Conservation (phyloP, 441 rosid genomes). For the Kokia cookei region DNA sequence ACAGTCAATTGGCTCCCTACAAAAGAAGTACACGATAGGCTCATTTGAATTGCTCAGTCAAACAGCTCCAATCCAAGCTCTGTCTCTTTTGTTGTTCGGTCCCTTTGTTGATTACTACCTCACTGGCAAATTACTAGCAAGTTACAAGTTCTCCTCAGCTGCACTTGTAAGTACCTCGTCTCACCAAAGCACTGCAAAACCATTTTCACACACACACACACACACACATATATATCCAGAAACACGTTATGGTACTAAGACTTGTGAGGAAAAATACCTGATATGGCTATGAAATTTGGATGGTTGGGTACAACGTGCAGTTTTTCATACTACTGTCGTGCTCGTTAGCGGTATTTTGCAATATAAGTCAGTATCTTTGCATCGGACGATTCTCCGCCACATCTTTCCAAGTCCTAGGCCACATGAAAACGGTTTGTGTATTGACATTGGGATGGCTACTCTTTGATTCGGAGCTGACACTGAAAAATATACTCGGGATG, state of each 20-base stretch:
- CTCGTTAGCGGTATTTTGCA: conserved; percentile 69
- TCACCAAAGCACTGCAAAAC: not conserved
- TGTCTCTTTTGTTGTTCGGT: conserved; percentile 58
- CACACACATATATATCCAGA: not conserved
- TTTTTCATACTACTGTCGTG: conserved; percentile 58
- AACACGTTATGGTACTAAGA: not conserved
- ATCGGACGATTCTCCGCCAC: conserved; percentile 72
- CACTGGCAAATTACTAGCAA: conserved; percentile 38
- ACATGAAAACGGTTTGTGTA: conserved; percentile 72
- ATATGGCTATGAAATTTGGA: not conserved
- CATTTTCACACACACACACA: not conserved
- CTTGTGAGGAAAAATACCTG: not conserved
- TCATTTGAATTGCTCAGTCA: conserved; percentile 69
- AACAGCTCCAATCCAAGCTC: conserved; percentile 77
- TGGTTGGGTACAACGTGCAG: conserved; percentile 25
- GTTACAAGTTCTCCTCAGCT: conserved; percentile 50
- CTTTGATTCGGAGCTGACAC: conserved; percentile 53
- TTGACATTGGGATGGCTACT: conserved; percentile 67
- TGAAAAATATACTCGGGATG: conserved; percentile 71
- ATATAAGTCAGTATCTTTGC: conserved; percentile 74
- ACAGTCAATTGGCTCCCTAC: conserved; percentile 69
- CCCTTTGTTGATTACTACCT: conserved; percentile 64
- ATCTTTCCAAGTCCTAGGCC: conserved; percentile 74
- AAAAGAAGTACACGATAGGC: conserved; percentile 69
- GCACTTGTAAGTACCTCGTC: conserved; percentile 39